A percentile compares a stretch with the other conserved stretches of the same genome.
Conservation (phyloP, 208 protist genomes). For the Leishmania guyanensis region DNA sequence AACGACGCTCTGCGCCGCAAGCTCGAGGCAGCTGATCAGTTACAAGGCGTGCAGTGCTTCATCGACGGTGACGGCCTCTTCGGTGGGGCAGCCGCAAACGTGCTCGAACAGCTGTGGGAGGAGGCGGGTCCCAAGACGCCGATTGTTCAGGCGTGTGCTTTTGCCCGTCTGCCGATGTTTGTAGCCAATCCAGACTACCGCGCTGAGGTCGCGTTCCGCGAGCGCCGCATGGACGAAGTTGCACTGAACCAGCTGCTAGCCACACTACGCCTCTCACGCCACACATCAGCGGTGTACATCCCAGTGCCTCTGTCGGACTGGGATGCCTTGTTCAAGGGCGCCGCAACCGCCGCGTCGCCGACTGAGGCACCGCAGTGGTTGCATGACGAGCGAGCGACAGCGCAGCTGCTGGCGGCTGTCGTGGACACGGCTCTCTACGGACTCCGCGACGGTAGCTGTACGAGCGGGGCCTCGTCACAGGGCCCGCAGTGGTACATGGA, state of each 20-base stretch:
- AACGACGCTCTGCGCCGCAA: constrained; percentile 54
- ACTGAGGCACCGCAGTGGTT: constrained; percentile 43
- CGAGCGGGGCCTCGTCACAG: constrained; percentile 4
- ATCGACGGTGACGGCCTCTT: constrained; percentile 79
- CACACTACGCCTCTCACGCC: constrained; percentile 57
- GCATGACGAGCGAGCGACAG: constrained; percentile 71
- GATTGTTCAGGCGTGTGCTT: constrained; percentile 45
- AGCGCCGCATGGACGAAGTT: constrained; percentile 58
- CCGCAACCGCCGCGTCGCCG: not conserved
- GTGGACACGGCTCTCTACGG: constrained; percentile 78
- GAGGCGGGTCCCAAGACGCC: constrained; percentile 67
- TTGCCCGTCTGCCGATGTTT: constrained; percentile 47
- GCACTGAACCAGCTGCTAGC: constrained; percentile 74
- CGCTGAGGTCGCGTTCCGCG: constrained; percentile 46
- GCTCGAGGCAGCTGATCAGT: constrained; percentile 61
- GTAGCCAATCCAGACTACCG: constrained; percentile 28
- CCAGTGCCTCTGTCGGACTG: constrained; percentile 68
- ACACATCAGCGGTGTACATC: constrained; percentile 60
- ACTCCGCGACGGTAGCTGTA: constrained; percentile 49
- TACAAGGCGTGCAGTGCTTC: constrained; percentile 82
- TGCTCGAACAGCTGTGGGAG: constrained; percentile 71
- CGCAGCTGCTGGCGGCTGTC: constrained; percentile 74
- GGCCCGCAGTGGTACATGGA: constrained; percentile 66
- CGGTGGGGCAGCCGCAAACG: constrained; percentile 65
- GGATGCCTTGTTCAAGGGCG: constrained; percentile 47